These are phyloP conservation scores for Phellopilus nigrolimitatus DNA, from an alignment of 1,284 basidiomycete species.

Conservation along the genomic window DNA sequence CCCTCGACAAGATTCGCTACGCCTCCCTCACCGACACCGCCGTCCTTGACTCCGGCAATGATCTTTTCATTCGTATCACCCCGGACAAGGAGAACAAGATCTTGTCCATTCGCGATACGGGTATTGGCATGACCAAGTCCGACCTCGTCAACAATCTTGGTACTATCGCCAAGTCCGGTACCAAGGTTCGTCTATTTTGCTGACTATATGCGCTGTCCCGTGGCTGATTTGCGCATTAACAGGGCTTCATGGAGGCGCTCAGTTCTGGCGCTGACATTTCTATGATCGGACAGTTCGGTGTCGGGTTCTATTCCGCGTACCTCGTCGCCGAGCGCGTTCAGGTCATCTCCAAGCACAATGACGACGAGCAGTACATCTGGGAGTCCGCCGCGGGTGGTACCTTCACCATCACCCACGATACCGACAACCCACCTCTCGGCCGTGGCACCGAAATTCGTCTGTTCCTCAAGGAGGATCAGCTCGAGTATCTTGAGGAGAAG, in stretches of 20 bases:
- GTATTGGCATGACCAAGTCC: conserved; percentile 99
- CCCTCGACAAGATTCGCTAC: conserved; percentile 96
- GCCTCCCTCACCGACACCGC: conserved; percentile 88
- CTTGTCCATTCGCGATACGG: conserved; percentile 91
- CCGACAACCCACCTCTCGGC: conserved; percentile 83
- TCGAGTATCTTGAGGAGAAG: conserved; percentile 99
- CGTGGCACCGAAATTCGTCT: conserved; percentile 96
- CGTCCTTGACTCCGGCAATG: conserved; percentile 83
- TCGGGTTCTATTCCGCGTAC: conserved; percentile 99
- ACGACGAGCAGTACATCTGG: conserved; percentile 99
- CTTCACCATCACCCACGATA: conserved; percentile 97
- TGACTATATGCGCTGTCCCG: conserved; percentile 10
- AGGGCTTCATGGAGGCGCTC: conserved; percentile 98
- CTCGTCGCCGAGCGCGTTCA: conserved; percentile 98
- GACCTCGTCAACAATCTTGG: conserved; percentile 99
- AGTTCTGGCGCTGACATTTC: conserved; percentile 96
- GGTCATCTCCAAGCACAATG: conserved; percentile 99
- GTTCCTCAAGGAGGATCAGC: conserved; percentile 97
- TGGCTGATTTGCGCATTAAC: conserved; percentile 20
- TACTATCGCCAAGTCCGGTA: conserved; percentile 98
- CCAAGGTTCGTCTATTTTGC: conserved; percentile 53
- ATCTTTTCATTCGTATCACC: conserved; percentile 87
- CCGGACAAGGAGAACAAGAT: conserved; percentile 96
- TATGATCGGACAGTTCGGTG: conserved; percentile 94
- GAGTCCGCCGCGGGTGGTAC: conserved; percentile 99